These are phyloP conservation scores for Paramecium sonneborni DNA, from an alignment of 73 alveolate species.

Conservation along the genomic window DNA sequence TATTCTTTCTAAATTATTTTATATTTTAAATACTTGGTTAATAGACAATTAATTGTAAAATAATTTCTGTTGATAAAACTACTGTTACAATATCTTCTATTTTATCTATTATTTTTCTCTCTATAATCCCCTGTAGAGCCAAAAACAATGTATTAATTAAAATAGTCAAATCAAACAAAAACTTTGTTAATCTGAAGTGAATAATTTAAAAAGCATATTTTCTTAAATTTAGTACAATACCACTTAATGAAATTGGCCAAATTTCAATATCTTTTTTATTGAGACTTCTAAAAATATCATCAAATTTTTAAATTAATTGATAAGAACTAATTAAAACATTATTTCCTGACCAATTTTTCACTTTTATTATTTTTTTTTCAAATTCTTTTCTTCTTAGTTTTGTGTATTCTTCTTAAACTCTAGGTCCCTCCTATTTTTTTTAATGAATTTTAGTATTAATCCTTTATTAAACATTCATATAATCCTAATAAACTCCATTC, in stretches of 20 bases:
- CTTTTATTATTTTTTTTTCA: neutral
- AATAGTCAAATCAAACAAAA: neutral
- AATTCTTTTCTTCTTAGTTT: neutral
- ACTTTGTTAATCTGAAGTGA: neutral
- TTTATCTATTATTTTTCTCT: neutral
- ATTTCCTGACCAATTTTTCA: slow-evolving; percentile 1
- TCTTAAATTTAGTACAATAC: neutral
- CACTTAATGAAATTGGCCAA: neutral
- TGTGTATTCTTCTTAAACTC: neutral
- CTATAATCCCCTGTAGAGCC: neutral
- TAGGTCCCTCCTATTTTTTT: neutral
- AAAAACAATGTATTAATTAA: neutral
- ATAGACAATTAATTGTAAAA: neutral
- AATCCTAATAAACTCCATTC: neutral
- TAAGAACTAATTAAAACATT: neutral
- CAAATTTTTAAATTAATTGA: neutral
- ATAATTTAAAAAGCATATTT: neutral
- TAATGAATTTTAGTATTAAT: neutral
- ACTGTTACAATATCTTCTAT: neutral
- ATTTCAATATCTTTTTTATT: neutral
- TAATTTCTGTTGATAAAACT: neutral
- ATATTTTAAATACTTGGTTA: neutral
- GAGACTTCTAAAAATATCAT: neutral
- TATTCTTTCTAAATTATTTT: neutral
- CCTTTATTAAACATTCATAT: neutral